These are phyloP conservation scores for Stenogyne calaminthoides DNA, from an alignment of 305 asterid species.

Conservation along the genomic window DNA sequence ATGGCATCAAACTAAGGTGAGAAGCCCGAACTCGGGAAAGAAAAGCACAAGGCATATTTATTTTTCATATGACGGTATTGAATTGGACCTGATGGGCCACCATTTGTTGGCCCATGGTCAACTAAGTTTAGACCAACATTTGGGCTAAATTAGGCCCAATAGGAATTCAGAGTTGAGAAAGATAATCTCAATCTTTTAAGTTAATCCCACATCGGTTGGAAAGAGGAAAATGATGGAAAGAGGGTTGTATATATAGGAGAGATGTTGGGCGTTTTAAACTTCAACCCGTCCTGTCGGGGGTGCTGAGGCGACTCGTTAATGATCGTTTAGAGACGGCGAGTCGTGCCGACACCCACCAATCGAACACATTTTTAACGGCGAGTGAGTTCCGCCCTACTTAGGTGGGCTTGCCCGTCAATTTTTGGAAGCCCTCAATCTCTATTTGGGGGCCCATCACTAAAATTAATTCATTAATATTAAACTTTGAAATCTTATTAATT, in stretches of 20 bases:
- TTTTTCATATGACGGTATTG: background rate
- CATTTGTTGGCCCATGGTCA: background rate
- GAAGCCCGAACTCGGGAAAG: background rate
- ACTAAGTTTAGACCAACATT: background rate
- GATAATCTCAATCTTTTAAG: background rate
- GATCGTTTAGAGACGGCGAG: conserved; percentile 72
- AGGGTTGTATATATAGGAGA: background rate
- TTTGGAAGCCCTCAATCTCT: conserved; percentile 54
- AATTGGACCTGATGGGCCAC: background rate
- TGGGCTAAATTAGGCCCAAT: background rate
- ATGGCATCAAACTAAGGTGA: background rate
- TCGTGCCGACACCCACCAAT: conserved; percentile 75
- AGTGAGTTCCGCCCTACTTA: conserved; percentile 59
- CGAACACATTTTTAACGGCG: conserved; percentile 63
- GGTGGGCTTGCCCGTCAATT: conserved; percentile 73
- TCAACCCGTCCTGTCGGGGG: conserved; percentile 75
- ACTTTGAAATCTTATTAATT: no score
- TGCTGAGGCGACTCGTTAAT: conserved; percentile 65
- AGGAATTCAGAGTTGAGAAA: background rate
- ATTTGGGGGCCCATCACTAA: conserved; percentile 34
- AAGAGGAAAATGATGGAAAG: background rate
- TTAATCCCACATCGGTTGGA: conserved; percentile 23
- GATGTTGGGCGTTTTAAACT: fast-evolving
- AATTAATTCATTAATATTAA: no score
- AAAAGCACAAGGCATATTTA: no score